Evolutionary conservation across 2,329 filamentous ascomycete genomes (phyloP), one percentile per base, ranked within the genome.

Genomic region (Amphichorda felina): DNA sequence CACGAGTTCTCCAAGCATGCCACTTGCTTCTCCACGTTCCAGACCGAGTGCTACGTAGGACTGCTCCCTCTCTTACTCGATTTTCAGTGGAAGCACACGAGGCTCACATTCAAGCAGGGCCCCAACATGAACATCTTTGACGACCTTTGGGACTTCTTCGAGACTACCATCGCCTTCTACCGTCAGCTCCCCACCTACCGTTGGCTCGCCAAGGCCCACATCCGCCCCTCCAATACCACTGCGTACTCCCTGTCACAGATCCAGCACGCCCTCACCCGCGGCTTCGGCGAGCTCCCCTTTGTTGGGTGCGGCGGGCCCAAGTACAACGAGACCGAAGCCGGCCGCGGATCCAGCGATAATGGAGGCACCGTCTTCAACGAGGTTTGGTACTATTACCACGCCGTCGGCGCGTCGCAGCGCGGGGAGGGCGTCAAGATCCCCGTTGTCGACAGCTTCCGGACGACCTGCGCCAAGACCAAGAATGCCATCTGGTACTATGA

Each of bases 1-100:
- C 75, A 80, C 58, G 75, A 81, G 50, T 80, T 76, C 60, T 68
- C 63, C 56, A 81, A 81, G 60, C 75, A 79, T 54, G 76, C 67
- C 3, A 81, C 76, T 11, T 82, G 77, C 63, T 81, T 61, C 60
- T 73, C 67, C 32, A 79, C 70, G 40, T 81, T 82, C 49, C 73
- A 80, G 47, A 55, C 63, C 5, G 66, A 71, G 21, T 82, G 78
- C 65, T 82, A 79, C 52, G 50, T 53, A 46, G 19, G 48, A 30
- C 3, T 4, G 14, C 26, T 7, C 13, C 24, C 24, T 13, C 24
- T 25, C 24, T 25, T 13, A 25, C 8, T 25, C 24, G 8, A 25
- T 30, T n/a, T 28, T n/a, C 26, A 28, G 7, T n/a, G 10, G 21
- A 24, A 24, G 10, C 21, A 24, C 21, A 24, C 21, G 21, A 24